Conservation (phyloP, 2,329 filamentous ascomycete species). For the Cladosporium phlei region DNA sequence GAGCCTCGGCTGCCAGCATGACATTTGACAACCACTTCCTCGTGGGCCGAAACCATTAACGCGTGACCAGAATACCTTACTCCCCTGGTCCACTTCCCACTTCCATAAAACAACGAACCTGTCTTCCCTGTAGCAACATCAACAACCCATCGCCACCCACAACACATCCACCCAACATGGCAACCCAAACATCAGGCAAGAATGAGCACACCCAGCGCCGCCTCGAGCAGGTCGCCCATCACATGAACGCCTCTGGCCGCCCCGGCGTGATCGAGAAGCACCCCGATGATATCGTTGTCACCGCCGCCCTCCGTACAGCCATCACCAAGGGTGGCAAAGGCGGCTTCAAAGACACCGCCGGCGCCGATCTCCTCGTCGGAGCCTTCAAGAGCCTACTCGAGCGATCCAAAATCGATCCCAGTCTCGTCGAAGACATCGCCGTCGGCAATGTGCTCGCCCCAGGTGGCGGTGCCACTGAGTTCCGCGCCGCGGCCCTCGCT, state of each 20-base stretch:
- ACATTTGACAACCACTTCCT: no score
- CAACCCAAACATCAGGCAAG: constrained; percentile 14
- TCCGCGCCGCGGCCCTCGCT: constrained; percentile 83
- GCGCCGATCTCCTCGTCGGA: constrained; percentile 80
- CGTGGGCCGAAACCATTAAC: no score
- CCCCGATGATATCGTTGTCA: constrained; percentile 76
- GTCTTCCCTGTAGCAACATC: neutral
- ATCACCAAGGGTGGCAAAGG: constrained; percentile 92
- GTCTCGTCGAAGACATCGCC: constrained; percentile 83
- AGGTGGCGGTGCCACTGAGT: constrained; percentile 92
- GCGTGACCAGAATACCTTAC: no score
- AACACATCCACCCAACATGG: constrained; percentile 6
- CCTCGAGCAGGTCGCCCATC: constrained; percentile 55
- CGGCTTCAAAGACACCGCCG: constrained; percentile 89
- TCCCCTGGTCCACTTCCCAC: no score
- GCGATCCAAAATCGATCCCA: constrained; percentile 83
- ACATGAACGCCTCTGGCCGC: constrained; percentile 46
- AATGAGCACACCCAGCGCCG: constrained; percentile 31
- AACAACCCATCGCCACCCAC: neutral
- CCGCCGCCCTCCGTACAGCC: constrained; percentile 82
- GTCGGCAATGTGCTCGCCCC: constrained; percentile 89
- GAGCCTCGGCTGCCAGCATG: no score
- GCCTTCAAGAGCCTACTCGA: constrained; percentile 76
- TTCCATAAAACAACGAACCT: no score
- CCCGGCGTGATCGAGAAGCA: constrained; percentile 48